Conservation (phyloP, 1,284 basidiomycete genomes). For the Spongispora temasekensis region DNA sequence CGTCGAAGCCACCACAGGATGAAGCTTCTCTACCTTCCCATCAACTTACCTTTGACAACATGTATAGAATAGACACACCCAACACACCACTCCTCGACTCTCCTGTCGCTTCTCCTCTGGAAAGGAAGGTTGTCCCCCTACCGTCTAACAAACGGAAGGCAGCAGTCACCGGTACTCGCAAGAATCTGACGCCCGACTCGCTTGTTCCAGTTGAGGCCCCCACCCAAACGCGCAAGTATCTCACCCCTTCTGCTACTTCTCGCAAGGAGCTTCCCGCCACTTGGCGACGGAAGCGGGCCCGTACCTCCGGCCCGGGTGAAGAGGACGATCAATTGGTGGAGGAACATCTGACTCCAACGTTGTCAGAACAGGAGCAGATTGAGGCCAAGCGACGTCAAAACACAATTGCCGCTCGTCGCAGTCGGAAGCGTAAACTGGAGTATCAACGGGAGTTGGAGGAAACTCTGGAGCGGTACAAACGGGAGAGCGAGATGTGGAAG, state of each 20-base stretch:
- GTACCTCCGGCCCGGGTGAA: slow-evolving; percentile 52
- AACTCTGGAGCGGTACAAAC: slow-evolving; percentile 46
- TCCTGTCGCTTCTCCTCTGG: slow-evolving; percentile 37
- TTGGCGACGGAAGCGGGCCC: slow-evolving; percentile 58
- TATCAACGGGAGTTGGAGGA: slow-evolving; percentile 65
- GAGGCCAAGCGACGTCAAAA: slow-evolving; percentile 79
- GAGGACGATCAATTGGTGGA: slow-evolving; percentile 51
- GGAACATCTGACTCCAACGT: slow-evolving; percentile 45
- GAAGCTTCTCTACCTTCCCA: slow-evolving; percentile 15
- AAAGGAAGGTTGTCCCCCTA: slow-evolving; percentile 17
- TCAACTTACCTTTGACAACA: slow-evolving; percentile 36
- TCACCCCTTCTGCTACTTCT: slow-evolving; percentile 57
- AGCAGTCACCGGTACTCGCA: slow-evolving; percentile 51
- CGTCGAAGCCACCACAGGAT: slow-evolving; percentile 16
- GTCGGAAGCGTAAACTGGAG: slow-evolving; percentile 75
- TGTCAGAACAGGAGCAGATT: slow-evolving; percentile 62
- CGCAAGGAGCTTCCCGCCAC: slow-evolving; percentile 55
- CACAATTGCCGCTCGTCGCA: slow-evolving; percentile 76
- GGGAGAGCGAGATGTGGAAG: slow-evolving; percentile 59
- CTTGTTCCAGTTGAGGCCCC: slow-evolving; percentile 60
- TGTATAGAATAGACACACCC: slow-evolving; percentile 48
- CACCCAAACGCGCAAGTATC: slow-evolving; percentile 57
- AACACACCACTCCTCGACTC: slow-evolving; percentile 46
- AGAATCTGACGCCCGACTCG: slow-evolving; percentile 49
- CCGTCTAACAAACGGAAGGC: slow-evolving; percentile 32